Conservation (phyloP, 495 filamentous ascomycete genomes). For the Tuber microsphaerosporum region DNA sequence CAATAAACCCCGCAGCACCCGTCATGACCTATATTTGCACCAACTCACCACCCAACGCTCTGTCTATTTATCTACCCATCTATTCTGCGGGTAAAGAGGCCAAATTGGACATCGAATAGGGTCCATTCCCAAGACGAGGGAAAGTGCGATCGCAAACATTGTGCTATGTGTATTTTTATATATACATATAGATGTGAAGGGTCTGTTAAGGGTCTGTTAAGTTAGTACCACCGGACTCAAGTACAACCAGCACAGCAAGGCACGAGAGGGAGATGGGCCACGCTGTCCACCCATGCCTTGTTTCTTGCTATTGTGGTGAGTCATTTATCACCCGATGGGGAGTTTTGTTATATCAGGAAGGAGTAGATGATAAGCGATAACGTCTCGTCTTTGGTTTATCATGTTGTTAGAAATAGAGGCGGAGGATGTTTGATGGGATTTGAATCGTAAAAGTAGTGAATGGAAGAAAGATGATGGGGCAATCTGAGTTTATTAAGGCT, state of each 20-base stretch:
- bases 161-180: neutral
- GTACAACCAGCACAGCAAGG: neutral
- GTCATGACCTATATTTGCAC: neutral
- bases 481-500: neutral
- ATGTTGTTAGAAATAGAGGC: neutral
- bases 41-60: neutral
- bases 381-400: neutral
- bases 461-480: neutral
- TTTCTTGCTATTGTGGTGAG: neutral
- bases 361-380: neutral
- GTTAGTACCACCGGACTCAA: neutral
- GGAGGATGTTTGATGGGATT: conserved; percentile 4
- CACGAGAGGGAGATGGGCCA: neutral
- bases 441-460: neutral
- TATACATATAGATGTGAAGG: neutral
- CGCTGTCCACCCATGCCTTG: neutral
- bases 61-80: neutral
- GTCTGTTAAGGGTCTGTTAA: neutral
- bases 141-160: neutral
- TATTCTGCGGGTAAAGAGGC: neutral
- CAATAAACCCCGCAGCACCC: neutral
- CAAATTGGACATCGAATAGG: neutral
- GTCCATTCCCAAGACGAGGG: neutral
- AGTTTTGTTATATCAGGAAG: neutral
- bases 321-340: neutral